Evolutionary conservation across 179 eudicot genomes (phyloP).

Genomic region (Amaranthus tricolor): DNA sequence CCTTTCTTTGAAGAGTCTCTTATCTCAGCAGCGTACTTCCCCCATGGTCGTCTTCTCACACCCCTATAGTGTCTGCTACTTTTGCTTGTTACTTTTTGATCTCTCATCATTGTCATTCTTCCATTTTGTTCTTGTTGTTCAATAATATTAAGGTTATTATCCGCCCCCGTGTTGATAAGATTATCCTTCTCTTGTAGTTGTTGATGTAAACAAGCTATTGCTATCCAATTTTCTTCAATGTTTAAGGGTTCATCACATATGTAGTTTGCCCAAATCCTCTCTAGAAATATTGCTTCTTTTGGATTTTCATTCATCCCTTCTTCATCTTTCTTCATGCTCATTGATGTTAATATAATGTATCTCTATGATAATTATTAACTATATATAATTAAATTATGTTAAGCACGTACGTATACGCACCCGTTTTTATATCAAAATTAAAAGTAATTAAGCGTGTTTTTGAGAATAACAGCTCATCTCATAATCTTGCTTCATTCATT

Average conservation of each 20-base stretch:
- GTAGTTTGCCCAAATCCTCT: constrained; percentile 62
- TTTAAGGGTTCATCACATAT: constrained; percentile 25
- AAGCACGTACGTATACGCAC: background rate
- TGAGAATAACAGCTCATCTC: constrained; percentile 25
- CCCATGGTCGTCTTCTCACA: constrained; percentile 69
- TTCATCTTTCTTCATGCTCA: constrained; percentile 34
- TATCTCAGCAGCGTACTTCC: constrained; percentile 64
- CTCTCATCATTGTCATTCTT: background rate
- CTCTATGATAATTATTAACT: too few species aligned
- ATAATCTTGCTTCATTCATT: background rate
- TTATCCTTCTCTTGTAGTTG: constrained; percentile 19
- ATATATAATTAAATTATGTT: too few species aligned
- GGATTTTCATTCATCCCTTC: constrained; percentile 9
- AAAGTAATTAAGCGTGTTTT: constrained; percentile 7
- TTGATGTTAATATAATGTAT: background rate
- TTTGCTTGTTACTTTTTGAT: constrained; percentile 7
- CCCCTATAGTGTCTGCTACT: constrained; percentile 50
- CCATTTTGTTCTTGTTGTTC: background rate
- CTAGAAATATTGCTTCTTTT: constrained; percentile 41
- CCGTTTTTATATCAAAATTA: background rate
- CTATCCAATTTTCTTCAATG: constrained; percentile 31
- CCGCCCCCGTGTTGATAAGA: constrained; percentile 12
- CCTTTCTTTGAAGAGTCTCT: constrained; percentile 63
- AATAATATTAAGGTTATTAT: too few species aligned
- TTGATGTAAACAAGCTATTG: constrained; percentile 31